A percentile compares a stretch with the other conserved stretches of the same genome.
These are phyloP conservation scores for Elsinoe perseae DNA, from an alignment of 2,329 filamentous ascomycete species.

Conservation along the genomic window DNA sequence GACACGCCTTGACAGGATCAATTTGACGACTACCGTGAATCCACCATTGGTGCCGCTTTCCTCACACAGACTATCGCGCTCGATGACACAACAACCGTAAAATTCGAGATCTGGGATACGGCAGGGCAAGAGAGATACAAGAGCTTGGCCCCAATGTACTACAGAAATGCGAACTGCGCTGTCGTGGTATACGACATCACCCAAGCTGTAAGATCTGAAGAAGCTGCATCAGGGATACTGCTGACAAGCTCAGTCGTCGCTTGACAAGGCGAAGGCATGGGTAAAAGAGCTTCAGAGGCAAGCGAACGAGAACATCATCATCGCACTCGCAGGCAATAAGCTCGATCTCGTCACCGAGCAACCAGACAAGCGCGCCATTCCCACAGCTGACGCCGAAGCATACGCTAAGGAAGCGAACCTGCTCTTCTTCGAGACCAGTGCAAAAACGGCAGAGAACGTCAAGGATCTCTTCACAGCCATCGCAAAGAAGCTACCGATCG, in stretches of 20 bases:
- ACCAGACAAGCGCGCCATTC: conserved; percentile 90
- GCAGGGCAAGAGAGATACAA: conserved; percentile 98
- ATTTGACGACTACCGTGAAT: conserved; percentile 98
- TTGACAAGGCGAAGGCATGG: conserved; percentile 99
- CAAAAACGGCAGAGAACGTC: conserved; percentile 95
- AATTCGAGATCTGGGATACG: conserved; percentile 99
- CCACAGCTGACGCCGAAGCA: conserved; percentile 82
- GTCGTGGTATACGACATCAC: conserved; percentile 99
- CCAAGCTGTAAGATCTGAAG: conserved; percentile 67
- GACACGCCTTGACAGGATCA: conserved; percentile 62
- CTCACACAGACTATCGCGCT: conserved; percentile 97
- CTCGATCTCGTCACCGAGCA: conserved; percentile 89
- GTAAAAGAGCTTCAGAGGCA: conserved; percentile 98
- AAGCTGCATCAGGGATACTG: conserved; percentile 11
- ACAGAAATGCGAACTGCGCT: conserved; percentile 97
- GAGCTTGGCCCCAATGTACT: conserved; percentile 98
- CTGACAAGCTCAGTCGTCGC: conserved; percentile 59
- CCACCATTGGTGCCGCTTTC: conserved; percentile 96
- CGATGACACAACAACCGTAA: conserved; percentile 96
- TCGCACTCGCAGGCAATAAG: conserved; percentile 96
- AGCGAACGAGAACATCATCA: conserved; percentile 99
- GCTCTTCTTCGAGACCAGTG: conserved; percentile 96
- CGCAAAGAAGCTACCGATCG: conserved; percentile 92
- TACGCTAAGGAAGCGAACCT: conserved; percentile 90
- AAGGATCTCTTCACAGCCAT: conserved; percentile 94